These are phyloP conservation scores for Monosporascus sp. DNA, from an alignment of 2,329 filamentous ascomycete species.

Conservation along the genomic window DNA sequence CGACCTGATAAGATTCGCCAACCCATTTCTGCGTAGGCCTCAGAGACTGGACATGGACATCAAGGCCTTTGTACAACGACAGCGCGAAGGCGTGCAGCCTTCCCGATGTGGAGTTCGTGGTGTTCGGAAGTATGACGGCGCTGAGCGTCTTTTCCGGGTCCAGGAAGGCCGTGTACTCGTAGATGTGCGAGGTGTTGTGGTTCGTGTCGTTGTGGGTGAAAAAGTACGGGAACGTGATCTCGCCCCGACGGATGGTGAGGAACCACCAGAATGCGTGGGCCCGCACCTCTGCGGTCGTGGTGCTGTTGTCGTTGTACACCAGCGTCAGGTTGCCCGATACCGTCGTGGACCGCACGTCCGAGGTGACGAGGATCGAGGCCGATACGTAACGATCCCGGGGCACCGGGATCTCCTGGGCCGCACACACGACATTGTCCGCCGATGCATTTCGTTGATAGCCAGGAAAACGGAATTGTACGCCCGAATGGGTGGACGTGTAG, in stretches of 20 bases:
- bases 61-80: slow-evolving; percentile 26
- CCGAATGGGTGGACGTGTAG: slow-evolving; percentile 35
- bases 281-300: slow-evolving; percentile 36
- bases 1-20: slow-evolving; percentile 30
- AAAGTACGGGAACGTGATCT: slow-evolving; percentile 37
- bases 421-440: slow-evolving; percentile 39
- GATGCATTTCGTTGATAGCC: slow-evolving; percentile 26
- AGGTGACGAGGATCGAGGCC: slow-evolving; percentile 36
- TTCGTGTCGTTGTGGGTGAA: slow-evolving; percentile 35
- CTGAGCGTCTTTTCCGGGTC: slow-evolving; percentile 31
- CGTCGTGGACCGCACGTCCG: slow-evolving; percentile 33
- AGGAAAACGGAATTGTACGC: slow-evolving; percentile 36
- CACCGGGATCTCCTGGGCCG: slow-evolving; percentile 33
- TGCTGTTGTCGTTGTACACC: slow-evolving; percentile 35
- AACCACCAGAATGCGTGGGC: slow-evolving; percentile 38
- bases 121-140: slow-evolving; percentile 35
- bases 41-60: slow-evolving; percentile 31
- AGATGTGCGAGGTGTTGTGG: slow-evolving; percentile 39
- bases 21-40: slow-evolving; percentile 39
- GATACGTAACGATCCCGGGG: slow-evolving; percentile 32
- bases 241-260: slow-evolving; percentile 39
- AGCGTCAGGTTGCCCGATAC: slow-evolving; percentile 37
- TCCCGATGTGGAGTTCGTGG: slow-evolving; percentile 28
- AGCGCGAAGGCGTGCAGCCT: slow-evolving; percentile 38
- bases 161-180: slow-evolving; percentile 36